Conservation (phyloP, 2,329 filamentous ascomycete species). For the Monosporascus sp. region DNA sequence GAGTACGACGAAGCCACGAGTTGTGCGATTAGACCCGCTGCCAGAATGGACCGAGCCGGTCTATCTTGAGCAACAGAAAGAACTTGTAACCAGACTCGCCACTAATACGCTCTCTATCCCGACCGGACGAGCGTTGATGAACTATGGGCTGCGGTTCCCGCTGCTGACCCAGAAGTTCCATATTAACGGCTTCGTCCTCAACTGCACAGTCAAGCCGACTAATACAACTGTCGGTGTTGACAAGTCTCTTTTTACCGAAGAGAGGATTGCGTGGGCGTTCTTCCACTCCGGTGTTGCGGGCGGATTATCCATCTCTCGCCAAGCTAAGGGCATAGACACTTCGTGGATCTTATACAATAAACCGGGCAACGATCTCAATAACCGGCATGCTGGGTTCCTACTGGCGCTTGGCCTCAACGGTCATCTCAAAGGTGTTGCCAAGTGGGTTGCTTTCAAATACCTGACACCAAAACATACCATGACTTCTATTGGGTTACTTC, state of each 20-base stretch:
- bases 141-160: slow-evolving; percentile 82
- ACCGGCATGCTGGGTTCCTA: slow-evolving; percentile 92
- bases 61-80: slow-evolving; percentile 87
- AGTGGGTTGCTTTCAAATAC: slow-evolving; percentile 99
- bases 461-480: slow-evolving; percentile 98
- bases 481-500: slow-evolving; percentile 92
- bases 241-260: slow-evolving; percentile 79
- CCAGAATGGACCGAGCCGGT: slow-evolving; percentile 80
- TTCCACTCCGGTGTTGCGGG: slow-evolving; percentile 96
- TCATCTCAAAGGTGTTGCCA: slow-evolving; percentile 87
- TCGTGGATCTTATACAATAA: slow-evolving; percentile 99
- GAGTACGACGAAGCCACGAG: slow-evolving; percentile 75
- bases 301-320: slow-evolving; percentile 81
- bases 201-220: slow-evolving; percentile 84
- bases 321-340: slow-evolving; percentile 90
- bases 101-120: slow-evolving; percentile 85
- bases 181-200: slow-evolving; percentile 85
- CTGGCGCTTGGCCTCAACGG: slow-evolving; percentile 89
- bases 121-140: slow-evolving; percentile 78
- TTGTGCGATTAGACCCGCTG: slow-evolving; percentile 71
- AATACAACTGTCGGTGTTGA: slow-evolving; percentile 94
- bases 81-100: slow-evolving; percentile 79
- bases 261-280: slow-evolving; percentile 97
- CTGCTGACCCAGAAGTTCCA: slow-evolving; percentile 88
- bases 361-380: slow-evolving; percentile 77